Evolutionary conservation across 176 grass and related monocot species (phyloP).

Genomic region (Triticum timopheevii): DNA sequence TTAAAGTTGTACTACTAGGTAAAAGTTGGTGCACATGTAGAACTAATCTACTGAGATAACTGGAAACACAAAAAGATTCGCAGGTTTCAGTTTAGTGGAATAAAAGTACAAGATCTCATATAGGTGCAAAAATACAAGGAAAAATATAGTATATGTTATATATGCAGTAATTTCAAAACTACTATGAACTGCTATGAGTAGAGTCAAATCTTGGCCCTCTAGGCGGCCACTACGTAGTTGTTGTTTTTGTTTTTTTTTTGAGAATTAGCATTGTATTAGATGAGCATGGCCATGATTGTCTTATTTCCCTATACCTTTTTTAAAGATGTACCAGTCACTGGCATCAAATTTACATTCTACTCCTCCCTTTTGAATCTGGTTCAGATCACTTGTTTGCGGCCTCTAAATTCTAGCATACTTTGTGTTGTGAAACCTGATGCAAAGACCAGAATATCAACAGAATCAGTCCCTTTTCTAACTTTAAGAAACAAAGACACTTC

Average conservation of each 20-base stretch:
- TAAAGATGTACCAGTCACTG: neutral
- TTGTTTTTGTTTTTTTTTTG: too few species aligned
- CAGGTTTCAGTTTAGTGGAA: neutral
- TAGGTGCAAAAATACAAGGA: neutral
- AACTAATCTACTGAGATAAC: neutral
- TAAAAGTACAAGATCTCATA: neutral
- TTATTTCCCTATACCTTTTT: neutral
- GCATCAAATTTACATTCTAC: neutral
- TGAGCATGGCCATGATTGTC: neutral
- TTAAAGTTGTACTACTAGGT: too few species aligned
- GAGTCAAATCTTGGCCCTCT: neutral
- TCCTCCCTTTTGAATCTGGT: neutral
- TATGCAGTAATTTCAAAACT: neutral
- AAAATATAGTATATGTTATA: neutral
- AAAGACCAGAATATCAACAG: neutral
- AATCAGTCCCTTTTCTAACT: neutral
- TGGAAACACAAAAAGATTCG: neutral
- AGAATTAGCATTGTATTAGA: too few species aligned
- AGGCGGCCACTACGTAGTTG: neutral
- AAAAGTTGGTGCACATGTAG: neutral
- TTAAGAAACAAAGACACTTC: neutral
- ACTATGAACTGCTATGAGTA: neutral
- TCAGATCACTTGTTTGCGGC: neutral
- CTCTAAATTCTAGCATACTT: neutral
- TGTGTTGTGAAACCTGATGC: neutral